Evolutionary conservation across 768 basidiomycete species (phyloP), one percentile per base, ranked within the genome.

Genomic region (Podaxis sp.): DNA sequence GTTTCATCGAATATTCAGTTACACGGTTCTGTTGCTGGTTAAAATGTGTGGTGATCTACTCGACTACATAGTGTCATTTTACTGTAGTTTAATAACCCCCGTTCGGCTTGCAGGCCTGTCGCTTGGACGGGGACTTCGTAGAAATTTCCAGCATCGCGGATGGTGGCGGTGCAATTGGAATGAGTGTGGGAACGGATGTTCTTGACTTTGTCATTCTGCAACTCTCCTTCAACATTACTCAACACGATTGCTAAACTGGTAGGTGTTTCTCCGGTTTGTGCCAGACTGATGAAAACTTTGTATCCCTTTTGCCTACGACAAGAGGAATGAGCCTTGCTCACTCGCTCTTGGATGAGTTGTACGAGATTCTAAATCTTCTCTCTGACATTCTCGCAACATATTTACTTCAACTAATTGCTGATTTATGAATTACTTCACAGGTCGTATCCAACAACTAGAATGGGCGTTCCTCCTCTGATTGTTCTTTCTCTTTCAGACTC

Each of bases 401-500:
- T 2, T 56, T 38, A 46, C 17, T 33, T 4, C 33, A 51, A 46
- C 44, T 22, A 6, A 46, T n/a, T 39, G 22, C 59, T 39, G 30
- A n/a, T 17, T 5, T 40, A 48, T 65, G 51, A 62, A 49, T 46
- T 11, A 44, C 3, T 33, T 7, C 33, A 13, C 12, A 54, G 22
- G 2, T 24, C 28, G 39, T 13, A 26, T 38, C 0, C 52, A 36
- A 48, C 40, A 49, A 22, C 11, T 51, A 55, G 15, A 58, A 58
- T 11, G 19, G 13, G 19, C 22, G 36, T 19, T 57, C 53, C 22
- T 56, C 44, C 28, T 39, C 49, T 17, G 15, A 19, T 15, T 49
- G 22, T 26, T 52, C 55, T 62, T 70, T 69, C 46, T 62, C 63
- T 61, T 73, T 71, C 63, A 81, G 61, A 5, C 77, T 75, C 80